phyloP scores from a whole-genome alignment of 2,329 filamentous ascomycete species.

The Aureobasidium namibiae region DNA sequence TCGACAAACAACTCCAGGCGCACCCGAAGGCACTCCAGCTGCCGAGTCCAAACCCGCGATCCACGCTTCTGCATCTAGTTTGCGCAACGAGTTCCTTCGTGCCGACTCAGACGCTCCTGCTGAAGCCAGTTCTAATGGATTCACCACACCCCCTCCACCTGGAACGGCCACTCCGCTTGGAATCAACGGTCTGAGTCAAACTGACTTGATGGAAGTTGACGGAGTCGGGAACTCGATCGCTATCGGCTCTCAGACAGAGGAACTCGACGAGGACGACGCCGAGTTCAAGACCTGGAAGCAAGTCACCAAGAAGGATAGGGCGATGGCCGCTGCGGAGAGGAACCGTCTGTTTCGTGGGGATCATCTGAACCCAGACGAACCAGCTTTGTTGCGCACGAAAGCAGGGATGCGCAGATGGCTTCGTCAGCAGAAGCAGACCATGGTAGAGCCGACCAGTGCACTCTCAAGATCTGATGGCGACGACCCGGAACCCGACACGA shows the following conservation, averaged over 20 bases:
- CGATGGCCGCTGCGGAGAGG: conserved; percentile 74
- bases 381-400: conserved; percentile 75
- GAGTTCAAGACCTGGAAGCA: conserved; percentile 99
- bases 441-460: conserved; percentile 42
- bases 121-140: conserved; percentile 74
- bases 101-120: conserved; percentile 65
- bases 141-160: conserved; percentile 66
- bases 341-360: conserved; percentile 79
- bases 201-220: conserved; percentile 82
- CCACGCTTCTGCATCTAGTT: conserved; percentile 39
- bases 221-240: conserved; percentile 57
- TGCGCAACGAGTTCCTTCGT: conserved; percentile 46
- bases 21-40: conserved; percentile 70
- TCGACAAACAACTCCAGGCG: conserved; percentile 63
- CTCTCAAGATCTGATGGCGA: conserved; percentile 37
- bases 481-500: conserved; percentile 37
- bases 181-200: conserved; percentile 66
- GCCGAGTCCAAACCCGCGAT: conserved; percentile 63
- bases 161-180: conserved; percentile 71
- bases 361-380: conserved; percentile 77
- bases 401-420: conserved; percentile 84
- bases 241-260: conserved; percentile 60
- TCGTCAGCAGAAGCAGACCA: conserved; percentile 57
- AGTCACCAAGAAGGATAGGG: conserved; percentile 92
- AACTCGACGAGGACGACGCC: conserved; percentile 74